Conservation (phyloP, 192 early-diverging fungal species). For the Diversispora epigaea region DNA sequence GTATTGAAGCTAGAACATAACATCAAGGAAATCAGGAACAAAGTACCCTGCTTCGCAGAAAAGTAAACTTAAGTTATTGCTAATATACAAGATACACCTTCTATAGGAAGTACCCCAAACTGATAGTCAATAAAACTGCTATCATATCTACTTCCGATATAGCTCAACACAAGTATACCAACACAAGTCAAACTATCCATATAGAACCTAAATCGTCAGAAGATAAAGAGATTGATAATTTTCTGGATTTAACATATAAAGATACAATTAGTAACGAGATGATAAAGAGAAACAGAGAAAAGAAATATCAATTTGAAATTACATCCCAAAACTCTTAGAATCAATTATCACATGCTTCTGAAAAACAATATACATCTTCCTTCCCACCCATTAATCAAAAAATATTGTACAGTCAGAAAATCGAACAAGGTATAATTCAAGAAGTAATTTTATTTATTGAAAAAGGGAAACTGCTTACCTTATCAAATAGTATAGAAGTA, state of each 20-base stretch:
- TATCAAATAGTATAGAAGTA: constrained; percentile 7
- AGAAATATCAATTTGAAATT: constrained; percentile 4
- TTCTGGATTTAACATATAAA: no score
- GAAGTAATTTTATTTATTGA: constrained; percentile 25
- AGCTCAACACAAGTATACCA: neutral
- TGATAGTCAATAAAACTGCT: no score
- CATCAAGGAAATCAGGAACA: constrained; percentile 6
- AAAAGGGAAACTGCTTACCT: constrained; percentile 1
- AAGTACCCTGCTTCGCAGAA: no score
- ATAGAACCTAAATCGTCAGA: constrained; percentile 12
- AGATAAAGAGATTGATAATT: constrained; percentile 15
- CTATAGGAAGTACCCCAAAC: constrained; percentile 7
- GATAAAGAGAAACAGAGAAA: constrained; percentile 4
- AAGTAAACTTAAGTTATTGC: neutral
- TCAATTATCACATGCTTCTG: neutral
- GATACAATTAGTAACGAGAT: constrained; percentile 12
- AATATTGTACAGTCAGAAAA: constrained; percentile 15
- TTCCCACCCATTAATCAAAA: neutral
- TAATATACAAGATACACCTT: constrained; percentile 9
- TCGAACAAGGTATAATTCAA: constrained; percentile 26
- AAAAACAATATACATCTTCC: constrained; percentile 4
- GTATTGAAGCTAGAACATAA: neutral
- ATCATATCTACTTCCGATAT: no score
- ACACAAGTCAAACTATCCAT: neutral
- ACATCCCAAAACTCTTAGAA: neutral